Base-by-base conservation (phyloP, 2,329 filamentous ascomycete species). In the Mycocentrospora acerina region DNA sequence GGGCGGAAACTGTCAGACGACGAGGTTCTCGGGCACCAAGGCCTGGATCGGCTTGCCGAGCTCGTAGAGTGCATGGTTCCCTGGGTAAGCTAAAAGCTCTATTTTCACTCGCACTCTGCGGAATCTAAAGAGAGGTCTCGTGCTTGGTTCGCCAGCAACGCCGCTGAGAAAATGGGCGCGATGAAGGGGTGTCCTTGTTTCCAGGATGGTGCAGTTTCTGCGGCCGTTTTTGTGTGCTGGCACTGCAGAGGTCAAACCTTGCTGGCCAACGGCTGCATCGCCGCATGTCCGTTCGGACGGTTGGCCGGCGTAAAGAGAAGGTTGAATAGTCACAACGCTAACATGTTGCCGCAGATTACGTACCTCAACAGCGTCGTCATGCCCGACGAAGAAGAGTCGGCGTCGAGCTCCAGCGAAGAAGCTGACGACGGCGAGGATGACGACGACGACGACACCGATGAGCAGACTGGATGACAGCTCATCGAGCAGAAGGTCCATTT, bases 41-140 rank as follows among this genome's bases (percentile, higher is more conserved):
- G 80, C 12, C 77, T 89, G 66, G 77, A 82, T 19, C 79, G 78
- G 57, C 75, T 95, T 35, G 73, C 76, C 35, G 74, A 78, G 26
- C 69, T 89, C 15, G 71, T 95, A 49, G 72, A 74, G 22, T 76
- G 80, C 35, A 79, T 95, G 78, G 81, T 82, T 46, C 83, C 83
- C 28, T 95, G 91, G 71, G 89, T 94, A 72, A 85, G 87, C 79
- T 43, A 32, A 37, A 5, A 9, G 5, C 19, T 22, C 19, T 22
- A 22, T 22, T 9, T 22, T 6, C 19, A 22, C 19, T 22, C 9
- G 19, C 19, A 22, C 19, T 22, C 19, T 22, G 5, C 5, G 19
- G 19, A 22, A 22, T 22, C 5, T 22, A 9, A 9, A 22, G 19
- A 6, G 19, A 6, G 19, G 19, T 22, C 19, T 22, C 19, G 19